These are phyloP conservation scores for Polygonum maritimum DNA, from an alignment of 148 eudicot species.

Conservation along the genomic window DNA sequence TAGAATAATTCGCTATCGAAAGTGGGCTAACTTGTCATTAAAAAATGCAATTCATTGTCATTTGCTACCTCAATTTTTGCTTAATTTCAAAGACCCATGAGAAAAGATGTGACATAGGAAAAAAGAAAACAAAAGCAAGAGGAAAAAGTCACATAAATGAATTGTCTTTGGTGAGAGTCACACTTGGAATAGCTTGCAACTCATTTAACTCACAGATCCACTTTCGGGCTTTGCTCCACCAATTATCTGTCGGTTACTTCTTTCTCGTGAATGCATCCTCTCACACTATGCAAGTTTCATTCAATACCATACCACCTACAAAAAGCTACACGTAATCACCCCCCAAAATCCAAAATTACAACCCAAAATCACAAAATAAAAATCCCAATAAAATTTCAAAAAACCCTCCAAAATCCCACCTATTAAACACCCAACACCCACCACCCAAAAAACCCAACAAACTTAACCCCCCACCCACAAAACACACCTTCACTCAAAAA, in stretches of 20 bases:
- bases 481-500: background rate
- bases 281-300: background rate
- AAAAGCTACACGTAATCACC: background rate
- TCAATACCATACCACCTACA: slow-evolving; percentile 3
- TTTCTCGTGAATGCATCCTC: background rate
- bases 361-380: background rate
- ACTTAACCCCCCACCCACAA: background rate
- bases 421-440: slow-evolving; percentile 7
- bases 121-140: background rate
- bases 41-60: too few relatives aligned
- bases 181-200: background rate
- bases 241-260: slow-evolving; percentile 7
- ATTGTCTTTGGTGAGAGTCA: slow-evolving; percentile 8
- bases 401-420: background rate
- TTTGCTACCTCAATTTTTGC: too few relatives aligned
- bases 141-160: background rate
- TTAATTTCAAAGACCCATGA: too few relatives aligned
- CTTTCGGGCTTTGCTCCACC: background rate
- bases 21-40: too few relatives aligned
- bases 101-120: background rate
- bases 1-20: too few relatives aligned
- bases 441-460: slow-evolving; percentile 7
- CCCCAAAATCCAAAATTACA: background rate
- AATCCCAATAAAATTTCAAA: background rate
- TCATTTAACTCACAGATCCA: background rate